Base-by-base conservation (phyloP, 164 flowering plant species). In the Malania oleifera region DNA sequence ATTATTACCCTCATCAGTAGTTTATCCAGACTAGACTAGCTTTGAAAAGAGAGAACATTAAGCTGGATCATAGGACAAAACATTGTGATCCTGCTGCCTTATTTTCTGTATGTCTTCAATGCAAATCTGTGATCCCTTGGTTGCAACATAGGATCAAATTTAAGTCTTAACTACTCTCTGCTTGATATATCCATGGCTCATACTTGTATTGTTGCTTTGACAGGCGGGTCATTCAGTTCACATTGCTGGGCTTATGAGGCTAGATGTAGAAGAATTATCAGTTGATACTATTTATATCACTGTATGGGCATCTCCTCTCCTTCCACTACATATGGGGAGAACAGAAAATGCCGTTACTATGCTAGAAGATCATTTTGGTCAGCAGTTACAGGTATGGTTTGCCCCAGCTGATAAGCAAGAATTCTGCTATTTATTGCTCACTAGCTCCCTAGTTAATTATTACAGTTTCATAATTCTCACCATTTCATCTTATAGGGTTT, bases 181-280 rank as follows among this genome's bases (percentile, higher is more conserved):
- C 20, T 29, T 38, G 34, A 20, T 12, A n/a, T 58, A 10, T 47
- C 54, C 64, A 4, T 43, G 28, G 17, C 28, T 56, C 23, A 49
- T 40, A 23, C 43, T 1, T 49, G 4, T 34, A 18, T 35, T 39
- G 13, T 74, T 11, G 15, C 52, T 49, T 34, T 59, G 63, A 60
- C 76, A 90, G 98, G 84, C 64, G 35, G 97, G 98, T 56, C 64
- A 89, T 77, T 73, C 98, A 27, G 69, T 91, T 76, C 96, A 91
- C 63, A 83, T 91, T 71, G 98, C 86, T 56, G 98, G 96, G 27
- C 89, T 91, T 28, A 68, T 82, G 73, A 76, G 96, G 75, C 67
- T 91, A 53, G 95, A 87, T 70, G 45, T 85, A 14, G 93, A 89
- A 46, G 82, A 87, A 70, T 55, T 63, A 37, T 72, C 55, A 6